Evolutionary conservation across 2,329 filamentous ascomycete genomes (phyloP).

Genomic region (Aschersonia sp.): DNA sequence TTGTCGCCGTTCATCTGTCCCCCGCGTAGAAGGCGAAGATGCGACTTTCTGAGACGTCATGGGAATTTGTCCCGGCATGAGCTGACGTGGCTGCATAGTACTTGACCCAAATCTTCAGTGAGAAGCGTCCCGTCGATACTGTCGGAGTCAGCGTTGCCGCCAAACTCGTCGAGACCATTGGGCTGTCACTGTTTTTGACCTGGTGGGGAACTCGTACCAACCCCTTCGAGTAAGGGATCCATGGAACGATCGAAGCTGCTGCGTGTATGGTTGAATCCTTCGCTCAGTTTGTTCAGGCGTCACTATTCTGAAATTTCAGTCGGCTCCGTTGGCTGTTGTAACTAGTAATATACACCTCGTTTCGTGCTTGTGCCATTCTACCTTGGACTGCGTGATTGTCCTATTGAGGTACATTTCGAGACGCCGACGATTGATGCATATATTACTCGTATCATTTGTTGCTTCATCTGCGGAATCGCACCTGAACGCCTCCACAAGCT

Average conservation of each 20-base stretch:
- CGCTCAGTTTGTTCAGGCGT: not conserved
- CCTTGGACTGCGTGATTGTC: no score
- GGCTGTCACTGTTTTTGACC: constrained; percentile 80
- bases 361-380: not conserved
- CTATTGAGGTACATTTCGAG: no score
- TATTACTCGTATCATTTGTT: no score
- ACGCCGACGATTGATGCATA: no score
- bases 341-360: not conserved
- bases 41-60: not conserved
- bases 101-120: constrained; percentile 71
- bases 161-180: constrained; percentile 85
- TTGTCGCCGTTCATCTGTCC: no score
- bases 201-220: constrained; percentile 97
- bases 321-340: not conserved
- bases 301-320: not conserved
- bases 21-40: not conserved
- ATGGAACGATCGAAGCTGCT: not conserved
- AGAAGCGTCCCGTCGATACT: constrained; percentile 85
- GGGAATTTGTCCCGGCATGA: no score
- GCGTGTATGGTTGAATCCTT: not conserved
- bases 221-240: constrained; percentile 56
- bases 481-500: constrained; percentile 23
- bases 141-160: constrained; percentile 73
- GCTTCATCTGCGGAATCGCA: constrained; percentile 10
- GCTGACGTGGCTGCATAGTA: constrained; percentile 37